Conservation (phyloP, 2,329 filamentous ascomycete genomes). For the Sclerotinia glacialis region DNA sequence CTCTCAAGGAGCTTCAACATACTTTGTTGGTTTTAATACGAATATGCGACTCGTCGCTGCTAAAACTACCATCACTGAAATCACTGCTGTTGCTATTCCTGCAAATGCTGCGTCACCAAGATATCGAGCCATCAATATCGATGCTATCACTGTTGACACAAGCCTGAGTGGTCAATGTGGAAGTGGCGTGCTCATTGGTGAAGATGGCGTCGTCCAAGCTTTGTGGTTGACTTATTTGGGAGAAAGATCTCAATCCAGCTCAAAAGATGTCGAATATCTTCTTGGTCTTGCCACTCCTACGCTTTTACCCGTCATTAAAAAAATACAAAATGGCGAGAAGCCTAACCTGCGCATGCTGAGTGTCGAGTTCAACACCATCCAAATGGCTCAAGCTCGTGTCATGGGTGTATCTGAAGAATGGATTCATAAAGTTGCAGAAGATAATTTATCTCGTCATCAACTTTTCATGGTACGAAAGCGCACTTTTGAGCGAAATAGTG, state of each 20-base stretch:
- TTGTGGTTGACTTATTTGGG: conserved; percentile 97
- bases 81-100: conserved; percentile 94
- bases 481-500: conserved; percentile 61
- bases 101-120: conserved; percentile 87
- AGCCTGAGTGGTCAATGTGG: conserved; percentile 87
- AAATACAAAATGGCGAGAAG: conserved; percentile 75
- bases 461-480: conserved; percentile 98
- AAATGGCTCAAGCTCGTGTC: conserved; percentile 94
- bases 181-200: conserved; percentile 84
- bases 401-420: conserved; percentile 97
- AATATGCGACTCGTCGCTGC: conserved; percentile 91
- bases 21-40: conserved; percentile 98
- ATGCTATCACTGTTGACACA: conserved; percentile 96
- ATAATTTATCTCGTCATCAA: conserved; percentile 90
- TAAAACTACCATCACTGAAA: conserved; percentile 92
- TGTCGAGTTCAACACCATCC: conserved; percentile 90
- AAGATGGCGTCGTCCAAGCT: conserved; percentile 90
- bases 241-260: conserved; percentile 73
- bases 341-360: conserved; percentile 88
- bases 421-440: conserved; percentile 85
- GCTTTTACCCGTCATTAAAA: conserved; percentile 79
- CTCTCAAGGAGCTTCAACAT: conserved; percentile 88
- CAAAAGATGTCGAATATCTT: conserved; percentile 94
- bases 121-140: conserved; percentile 92
- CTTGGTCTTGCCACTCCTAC: conserved; percentile 87